These are phyloP conservation scores for Cardiospermum halicacabum DNA, from an alignment of 345 rosid genomes.

Conservation along the genomic window DNA sequence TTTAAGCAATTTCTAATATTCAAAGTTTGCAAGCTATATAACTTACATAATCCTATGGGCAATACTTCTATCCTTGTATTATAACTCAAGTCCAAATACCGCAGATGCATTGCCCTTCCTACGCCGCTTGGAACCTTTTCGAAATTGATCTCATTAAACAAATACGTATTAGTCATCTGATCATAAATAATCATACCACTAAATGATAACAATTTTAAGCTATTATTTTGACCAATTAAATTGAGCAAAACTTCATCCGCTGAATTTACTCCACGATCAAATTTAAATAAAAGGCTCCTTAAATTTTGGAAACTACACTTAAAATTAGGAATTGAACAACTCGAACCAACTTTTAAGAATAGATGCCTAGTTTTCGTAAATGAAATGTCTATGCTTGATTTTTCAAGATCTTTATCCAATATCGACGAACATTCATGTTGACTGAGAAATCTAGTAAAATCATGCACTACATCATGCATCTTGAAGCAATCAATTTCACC, in stretches of 20 bases:
- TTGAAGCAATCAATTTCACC: no score
- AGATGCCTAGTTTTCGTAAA: background rate
- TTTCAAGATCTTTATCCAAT: background rate
- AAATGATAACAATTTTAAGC: no score
- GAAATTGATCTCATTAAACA: background rate
- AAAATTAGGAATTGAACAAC: background rate
- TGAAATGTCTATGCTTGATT: no score
- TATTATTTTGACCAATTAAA: no score
- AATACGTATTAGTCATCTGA: background rate
- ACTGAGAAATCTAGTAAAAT: background rate
- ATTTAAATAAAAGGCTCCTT: background rate
- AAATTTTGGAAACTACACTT: background rate
- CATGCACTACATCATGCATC: background rate
- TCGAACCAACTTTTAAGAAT: no score
- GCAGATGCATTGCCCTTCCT: no score
- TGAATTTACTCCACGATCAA: background rate
- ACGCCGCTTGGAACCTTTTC: background rate
- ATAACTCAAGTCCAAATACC: no score
- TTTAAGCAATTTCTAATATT: rapidly evolving
- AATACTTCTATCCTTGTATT: no score
- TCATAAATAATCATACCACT: background rate
- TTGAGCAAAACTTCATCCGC: background rate
- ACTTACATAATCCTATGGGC: no score
- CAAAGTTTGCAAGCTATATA: background rate
- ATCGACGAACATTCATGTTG: background rate